Evolutionary conservation across 2,329 filamentous ascomycete genomes (phyloP), one percentile per base, ranked within the genome.

Genomic region (Nothophoma quercina): DNA sequence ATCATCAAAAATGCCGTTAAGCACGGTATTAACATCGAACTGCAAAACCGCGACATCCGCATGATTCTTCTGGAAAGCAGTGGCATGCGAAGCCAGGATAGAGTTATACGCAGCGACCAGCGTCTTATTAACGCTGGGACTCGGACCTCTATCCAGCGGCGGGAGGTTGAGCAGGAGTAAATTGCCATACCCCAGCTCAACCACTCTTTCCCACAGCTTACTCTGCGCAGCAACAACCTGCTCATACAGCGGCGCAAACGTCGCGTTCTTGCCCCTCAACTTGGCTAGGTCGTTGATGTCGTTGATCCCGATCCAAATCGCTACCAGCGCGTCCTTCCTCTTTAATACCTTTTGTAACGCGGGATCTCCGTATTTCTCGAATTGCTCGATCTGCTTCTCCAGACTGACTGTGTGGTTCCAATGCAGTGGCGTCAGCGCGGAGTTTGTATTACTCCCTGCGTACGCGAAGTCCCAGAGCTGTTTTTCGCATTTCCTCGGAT

Each of bases 381-480:
- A 85, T 54, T 83, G 79, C 7, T 70, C 62, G 5, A 82, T 77
- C 59, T 85, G 82, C 42, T 81, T 78, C 36, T 78, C 77, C 12
- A 84, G 71, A 1, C 76, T 75, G 15, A 81, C 71, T 2, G 79
- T 82, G 60, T 73, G 81, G 57, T 79, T 75, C 63, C 83, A 81
- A 54, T 85, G 82, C 5, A 81, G 73, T 0, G 80, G 75, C 1
- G 79, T 79, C 57, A 64, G 50, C 12, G 43, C 56, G 5, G 30
- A 44, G 28, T 77, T 76, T 15, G 83, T 76, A 48, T 84, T 79
- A 0, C 80, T 75, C 2, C 82, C 82, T 1, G 79, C 81, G 54
- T 83, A 84, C 0, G 82, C 81, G 59, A 84, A 84, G 49, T 84
- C 78, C 82, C 82, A 85, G 0, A 85, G 72, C 44, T 83, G 79